phyloP scores from a whole-genome alignment of 805 yeast species.

The Ascoidea rubescens region DNA sequence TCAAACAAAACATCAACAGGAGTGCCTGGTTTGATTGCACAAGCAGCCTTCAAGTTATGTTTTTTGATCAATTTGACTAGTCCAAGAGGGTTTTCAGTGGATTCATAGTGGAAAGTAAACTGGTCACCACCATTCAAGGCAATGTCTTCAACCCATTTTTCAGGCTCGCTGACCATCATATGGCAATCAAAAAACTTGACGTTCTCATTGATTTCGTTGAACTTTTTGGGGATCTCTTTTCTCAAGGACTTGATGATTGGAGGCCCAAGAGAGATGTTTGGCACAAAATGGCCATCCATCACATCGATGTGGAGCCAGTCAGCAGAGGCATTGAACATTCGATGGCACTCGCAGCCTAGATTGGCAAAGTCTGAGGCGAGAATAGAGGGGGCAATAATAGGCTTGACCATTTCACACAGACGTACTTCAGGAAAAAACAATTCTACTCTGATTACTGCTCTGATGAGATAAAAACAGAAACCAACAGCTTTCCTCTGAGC shows the following conservation, averaged over 20 bases:
- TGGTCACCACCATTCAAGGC: conserved; percentile 93
- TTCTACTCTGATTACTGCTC: too few species aligned
- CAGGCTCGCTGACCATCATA: conserved; percentile 93
- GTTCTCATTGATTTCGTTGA: conserved; percentile 13
- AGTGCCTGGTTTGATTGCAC: conserved; percentile 91
- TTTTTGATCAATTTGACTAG: conserved; percentile 64
- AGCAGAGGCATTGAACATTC: conserved; percentile 66
- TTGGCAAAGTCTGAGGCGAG: conserved; percentile 87
- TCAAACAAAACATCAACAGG: conserved; percentile 72
- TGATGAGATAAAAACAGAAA: too few species aligned
- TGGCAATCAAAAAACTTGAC: conserved; percentile 74
- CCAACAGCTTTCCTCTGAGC: too few species aligned
- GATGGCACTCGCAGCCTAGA: conserved; percentile 76
- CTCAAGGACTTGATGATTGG: conserved; percentile 75
- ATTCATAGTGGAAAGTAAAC: conserved; percentile 92
- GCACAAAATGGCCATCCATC: conserved; percentile 98
- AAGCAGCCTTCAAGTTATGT: conserved; percentile 83
- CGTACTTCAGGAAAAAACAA: too few species aligned
- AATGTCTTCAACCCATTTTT: conserved; percentile 84
- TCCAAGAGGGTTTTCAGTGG: conserved; percentile 64
- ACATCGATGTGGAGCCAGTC: conserved; percentile 98
- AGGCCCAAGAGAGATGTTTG: conserved; percentile 89
- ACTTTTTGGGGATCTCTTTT: conserved; percentile 52
- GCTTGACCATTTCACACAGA: conserved; percentile 64
- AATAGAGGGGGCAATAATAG: conserved; percentile 89